phyloP scores from a whole-genome alignment of 768 basidiomycete species.

The Hemileccinum rubropunctum region DNA sequence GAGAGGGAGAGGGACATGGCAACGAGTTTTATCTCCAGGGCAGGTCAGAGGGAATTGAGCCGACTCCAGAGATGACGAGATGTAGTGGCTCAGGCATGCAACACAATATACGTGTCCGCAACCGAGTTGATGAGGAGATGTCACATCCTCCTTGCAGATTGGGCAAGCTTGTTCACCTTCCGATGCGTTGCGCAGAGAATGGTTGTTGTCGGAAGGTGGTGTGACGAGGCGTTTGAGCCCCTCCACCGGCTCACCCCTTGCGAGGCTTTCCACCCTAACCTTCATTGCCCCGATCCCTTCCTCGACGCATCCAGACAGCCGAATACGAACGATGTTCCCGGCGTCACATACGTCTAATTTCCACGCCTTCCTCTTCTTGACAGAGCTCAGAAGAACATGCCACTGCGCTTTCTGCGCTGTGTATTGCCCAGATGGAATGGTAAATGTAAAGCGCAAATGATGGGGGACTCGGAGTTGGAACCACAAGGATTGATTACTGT shows the following conservation, averaged over 20 bases:
- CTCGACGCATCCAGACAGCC: constrained; percentile 44
- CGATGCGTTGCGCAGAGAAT: no score
- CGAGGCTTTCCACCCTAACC: constrained; percentile 52
- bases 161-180: constrained; percentile 35
- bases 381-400: constrained; percentile 37
- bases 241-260: constrained; percentile 46
- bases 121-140: constrained; percentile 42
- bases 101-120: constrained; percentile 70
- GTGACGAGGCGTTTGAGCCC: no score
- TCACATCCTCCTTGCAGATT: constrained; percentile 44
- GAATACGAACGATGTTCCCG: constrained; percentile 33
- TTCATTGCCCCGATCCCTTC: constrained; percentile 50
- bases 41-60: constrained; percentile 63
- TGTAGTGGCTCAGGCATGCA: constrained; percentile 53
- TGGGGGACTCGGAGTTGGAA: constrained; percentile 36
- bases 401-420: constrained; percentile 44
- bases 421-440: constrained; percentile 44
- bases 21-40: constrained; percentile 56
- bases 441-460: constrained; percentile 46
- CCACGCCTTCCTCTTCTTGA: constrained; percentile 33
- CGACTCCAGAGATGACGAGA: constrained; percentile 49
- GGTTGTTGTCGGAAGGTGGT: no score
- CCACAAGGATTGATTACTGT: constrained; percentile 32
- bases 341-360: constrained; percentile 25
- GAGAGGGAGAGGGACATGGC: constrained; percentile 50